Conservation (phyloP, 2,329 filamentous ascomycete genomes). For the Fusarium armeniacum region DNA sequence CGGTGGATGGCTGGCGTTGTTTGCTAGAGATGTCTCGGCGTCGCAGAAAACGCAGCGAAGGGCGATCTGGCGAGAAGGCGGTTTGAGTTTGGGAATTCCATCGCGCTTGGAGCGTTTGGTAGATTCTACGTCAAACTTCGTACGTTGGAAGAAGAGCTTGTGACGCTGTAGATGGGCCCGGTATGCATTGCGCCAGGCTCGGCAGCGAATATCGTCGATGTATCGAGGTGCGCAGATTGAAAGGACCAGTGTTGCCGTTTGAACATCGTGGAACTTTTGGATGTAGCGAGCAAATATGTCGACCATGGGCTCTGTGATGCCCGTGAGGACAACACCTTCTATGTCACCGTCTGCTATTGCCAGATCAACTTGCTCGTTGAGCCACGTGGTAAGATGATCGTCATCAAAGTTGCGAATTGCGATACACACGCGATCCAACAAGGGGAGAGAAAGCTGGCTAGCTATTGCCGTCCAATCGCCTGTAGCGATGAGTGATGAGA, state of each 20-base stretch:
- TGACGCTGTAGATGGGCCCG: constrained; percentile 79
- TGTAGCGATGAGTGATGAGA: constrained; percentile 82
- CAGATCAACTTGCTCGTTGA: constrained; percentile 73
- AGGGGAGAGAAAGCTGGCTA: constrained; percentile 78
- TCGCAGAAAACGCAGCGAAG: constrained; percentile 85
- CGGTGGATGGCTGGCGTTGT: constrained; percentile 47
- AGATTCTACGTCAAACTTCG: constrained; percentile 83
- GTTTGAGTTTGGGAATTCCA: constrained; percentile 60
- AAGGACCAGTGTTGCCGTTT: constrained; percentile 82
- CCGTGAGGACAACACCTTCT: constrained; percentile 82
- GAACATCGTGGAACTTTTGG: constrained; percentile 80
- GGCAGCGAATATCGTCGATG: constrained; percentile 81
- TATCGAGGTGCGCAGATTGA: constrained; percentile 82
- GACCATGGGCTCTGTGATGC: constrained; percentile 78
- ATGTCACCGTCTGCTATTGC: constrained; percentile 77
- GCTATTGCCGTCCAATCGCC: constrained; percentile 82
- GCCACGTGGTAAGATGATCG: constrained; percentile 74
- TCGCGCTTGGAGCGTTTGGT: constrained; percentile 76
- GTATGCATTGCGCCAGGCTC: constrained; percentile 80
- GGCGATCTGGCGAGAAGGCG: constrained; percentile 77
- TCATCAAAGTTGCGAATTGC: constrained; percentile 77
- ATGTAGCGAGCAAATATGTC: constrained; percentile 84
- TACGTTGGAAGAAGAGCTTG: constrained; percentile 79
- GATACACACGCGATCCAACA: constrained; percentile 80
- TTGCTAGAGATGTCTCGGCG: constrained; percentile 67